Evolutionary conservation across 306 rosid genomes (phyloP), one percentile per base, ranked within the genome.

Genomic region (Trifolium subterraneum): DNA sequence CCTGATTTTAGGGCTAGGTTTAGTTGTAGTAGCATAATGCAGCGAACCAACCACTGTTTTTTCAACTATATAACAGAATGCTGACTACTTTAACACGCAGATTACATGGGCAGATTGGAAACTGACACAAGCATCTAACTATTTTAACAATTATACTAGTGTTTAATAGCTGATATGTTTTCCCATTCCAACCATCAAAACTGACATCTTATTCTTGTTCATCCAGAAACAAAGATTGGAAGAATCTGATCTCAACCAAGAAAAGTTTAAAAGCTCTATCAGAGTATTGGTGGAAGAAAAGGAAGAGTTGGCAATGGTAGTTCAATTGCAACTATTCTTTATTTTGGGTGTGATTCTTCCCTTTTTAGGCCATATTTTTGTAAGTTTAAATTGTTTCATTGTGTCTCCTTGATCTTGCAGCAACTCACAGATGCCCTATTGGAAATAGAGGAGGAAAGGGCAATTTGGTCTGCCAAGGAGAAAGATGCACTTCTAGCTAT

Each of bases 391-490:
- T 27, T 73, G 50, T 52, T 67, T 66, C 68, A 54, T 65, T 80
- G 67, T 25, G 54, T 71, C 73, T 69, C 70, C 71, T 64, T 79
- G 69, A 52, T 74, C 80, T 80, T 80, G 86, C 83, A 91, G 98
- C 88, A 87, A 82, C 96, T 91, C 58, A 83, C 97, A 54, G 89
- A 94, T 81, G 83, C 97, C 72, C 97, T 94, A 77, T 82, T 94
- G 82, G 92, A 83, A 82, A 87, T 87, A 85, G 97, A 94, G 84
- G 98, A 94, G 86, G 97, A 88, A 82, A 94, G 85, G 71, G 97
- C 93, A 80, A 75, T 91, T 62, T 88, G 96, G 96, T 83, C 88
- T 14, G 80, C 92, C 22, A 94, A 91, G 74, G 95, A 87, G 88
- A 94, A 86, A 79, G 91, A 79, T 78, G 81, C 88, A 54, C 72